A percentile compares a stretch with the other conserved stretches of the same genome.
These are phyloP conservation scores for Cryphonectria carpinicola DNA, from an alignment of 2,329 filamentous ascomycete genomes.

Conservation along the genomic window DNA sequence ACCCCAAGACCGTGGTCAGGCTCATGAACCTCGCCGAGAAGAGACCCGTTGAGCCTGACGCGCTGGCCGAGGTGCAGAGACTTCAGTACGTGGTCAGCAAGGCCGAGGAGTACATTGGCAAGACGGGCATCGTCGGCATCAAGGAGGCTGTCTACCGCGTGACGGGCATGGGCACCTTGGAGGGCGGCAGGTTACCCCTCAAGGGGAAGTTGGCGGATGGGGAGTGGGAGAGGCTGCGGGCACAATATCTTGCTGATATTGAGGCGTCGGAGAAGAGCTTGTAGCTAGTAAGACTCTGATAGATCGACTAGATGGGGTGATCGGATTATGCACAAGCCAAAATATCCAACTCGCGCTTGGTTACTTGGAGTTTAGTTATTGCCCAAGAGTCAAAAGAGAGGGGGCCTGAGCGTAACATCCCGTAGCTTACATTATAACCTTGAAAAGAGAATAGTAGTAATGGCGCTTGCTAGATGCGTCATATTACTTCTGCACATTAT, in stretches of 20 bases:
- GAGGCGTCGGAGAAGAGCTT: conserved; percentile 33
- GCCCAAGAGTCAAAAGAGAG: not conserved
- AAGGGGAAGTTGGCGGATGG: conserved; percentile 58
- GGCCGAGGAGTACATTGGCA: conserved; percentile 65
- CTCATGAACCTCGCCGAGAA: conserved; percentile 54
- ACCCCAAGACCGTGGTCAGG: conserved; percentile 63
- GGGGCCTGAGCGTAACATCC: not conserved
- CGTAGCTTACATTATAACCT: not conserved
- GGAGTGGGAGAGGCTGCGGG: conserved; percentile 56
- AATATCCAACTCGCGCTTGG: not conserved
- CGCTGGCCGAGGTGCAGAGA: conserved; percentile 55
- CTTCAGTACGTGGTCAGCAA: conserved; percentile 65
- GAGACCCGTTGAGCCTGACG: conserved; percentile 34
- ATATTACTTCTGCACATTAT: not conserved
- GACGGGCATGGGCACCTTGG: conserved; percentile 59
- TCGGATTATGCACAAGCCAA: not conserved
- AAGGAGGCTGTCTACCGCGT: conserved; percentile 64
- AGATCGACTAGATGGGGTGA: not conserved
- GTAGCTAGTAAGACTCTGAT: not conserved
- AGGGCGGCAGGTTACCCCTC: conserved; percentile 63
- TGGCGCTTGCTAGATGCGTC: not conserved
- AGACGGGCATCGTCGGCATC: conserved; percentile 65
- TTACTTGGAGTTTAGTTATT: not conserved
- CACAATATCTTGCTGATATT: conserved; percentile 40
- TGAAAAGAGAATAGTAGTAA: not conserved